These are phyloP conservation scores for Termitomyces sp. DNA, from an alignment of 768 basidiomycete species.

Conservation along the genomic window DNA sequence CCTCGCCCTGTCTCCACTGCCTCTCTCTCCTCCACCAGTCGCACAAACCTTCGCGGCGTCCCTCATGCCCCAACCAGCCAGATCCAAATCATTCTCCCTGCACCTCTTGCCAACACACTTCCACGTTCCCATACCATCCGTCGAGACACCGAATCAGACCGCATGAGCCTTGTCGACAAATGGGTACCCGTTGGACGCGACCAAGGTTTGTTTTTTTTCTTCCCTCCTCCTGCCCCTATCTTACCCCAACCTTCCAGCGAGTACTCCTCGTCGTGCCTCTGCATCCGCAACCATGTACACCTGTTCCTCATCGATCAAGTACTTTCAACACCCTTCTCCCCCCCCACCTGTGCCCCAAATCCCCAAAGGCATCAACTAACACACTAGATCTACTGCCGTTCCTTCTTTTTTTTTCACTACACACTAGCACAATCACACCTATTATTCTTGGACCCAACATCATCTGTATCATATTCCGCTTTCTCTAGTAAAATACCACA, in stretches of 20 bases:
- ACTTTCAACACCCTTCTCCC: not conserved
- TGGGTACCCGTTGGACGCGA: conserved; percentile 25
- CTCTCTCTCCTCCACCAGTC: conserved; percentile 22
- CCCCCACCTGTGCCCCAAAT: conserved; percentile 8
- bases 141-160: conserved; percentile 11
- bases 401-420: no score
- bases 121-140: conserved; percentile 8
- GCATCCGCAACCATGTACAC: conserved; percentile 2
- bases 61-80: conserved; percentile 59
- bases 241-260: not conserved
- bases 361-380: not conserved
- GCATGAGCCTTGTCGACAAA: conserved; percentile 26
- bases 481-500: not conserved
- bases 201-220: not conserved
- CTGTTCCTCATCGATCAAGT: not conserved
- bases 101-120: conserved; percentile 48
- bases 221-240: not conserved
- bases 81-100: conserved; percentile 63
- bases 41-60: conserved; percentile 42
- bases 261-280: conserved; percentile 3
- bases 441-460: not conserved
- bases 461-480: not conserved
- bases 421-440: not conserved
- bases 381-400: conserved; percentile 1
- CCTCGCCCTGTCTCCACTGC: conserved; percentile 23